Evolutionary conservation across 2,329 filamentous ascomycete genomes (phyloP).

Genomic region (Epichloe amarillans): DNA sequence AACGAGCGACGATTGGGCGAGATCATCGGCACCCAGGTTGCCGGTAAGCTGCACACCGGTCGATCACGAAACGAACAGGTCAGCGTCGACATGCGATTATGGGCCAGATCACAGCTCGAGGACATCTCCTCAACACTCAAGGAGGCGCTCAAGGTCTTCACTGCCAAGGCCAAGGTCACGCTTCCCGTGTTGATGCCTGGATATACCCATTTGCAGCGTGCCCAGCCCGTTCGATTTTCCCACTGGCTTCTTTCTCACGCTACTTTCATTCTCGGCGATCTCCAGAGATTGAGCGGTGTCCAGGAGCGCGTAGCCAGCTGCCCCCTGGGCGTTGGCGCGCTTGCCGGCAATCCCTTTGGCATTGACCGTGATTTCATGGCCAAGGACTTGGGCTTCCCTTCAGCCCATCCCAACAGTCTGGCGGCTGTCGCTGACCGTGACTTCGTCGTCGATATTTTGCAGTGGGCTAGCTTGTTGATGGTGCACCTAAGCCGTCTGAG

Average conservation of each 20-base stretch:
- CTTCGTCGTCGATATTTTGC: conserved; percentile 57
- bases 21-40: conserved; percentile 43
- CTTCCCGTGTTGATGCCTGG: conserved; percentile 14
- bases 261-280: conserved; percentile 12
- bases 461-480: conserved; percentile 5
- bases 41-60: conserved; percentile 50
- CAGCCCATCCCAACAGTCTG: conserved; percentile 57
- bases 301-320: conserved; percentile 14
- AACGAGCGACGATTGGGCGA: conserved; percentile 48
- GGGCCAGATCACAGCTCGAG: conserved; percentile 25
- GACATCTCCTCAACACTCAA: conserved; percentile 8
- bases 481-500: conserved; percentile 7
- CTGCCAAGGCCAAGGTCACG: background rate
- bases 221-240: conserved; percentile 12
- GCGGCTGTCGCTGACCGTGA: conserved; percentile 57
- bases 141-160: background rate
- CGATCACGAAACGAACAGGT: conserved; percentile 63
- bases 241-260: conserved; percentile 15
- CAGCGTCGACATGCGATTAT: conserved; percentile 59
- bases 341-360: conserved; percentile 15
- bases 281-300: conserved; percentile 13
- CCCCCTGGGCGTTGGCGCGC: conserved; percentile 15
- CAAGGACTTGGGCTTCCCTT: conserved; percentile 58
- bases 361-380: conserved; percentile 20
- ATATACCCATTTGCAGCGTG: conserved; percentile 16